Conservation (phyloP, 2,329 filamentous ascomycete genomes). For the Sporothrix pseudoabietina region DNA sequence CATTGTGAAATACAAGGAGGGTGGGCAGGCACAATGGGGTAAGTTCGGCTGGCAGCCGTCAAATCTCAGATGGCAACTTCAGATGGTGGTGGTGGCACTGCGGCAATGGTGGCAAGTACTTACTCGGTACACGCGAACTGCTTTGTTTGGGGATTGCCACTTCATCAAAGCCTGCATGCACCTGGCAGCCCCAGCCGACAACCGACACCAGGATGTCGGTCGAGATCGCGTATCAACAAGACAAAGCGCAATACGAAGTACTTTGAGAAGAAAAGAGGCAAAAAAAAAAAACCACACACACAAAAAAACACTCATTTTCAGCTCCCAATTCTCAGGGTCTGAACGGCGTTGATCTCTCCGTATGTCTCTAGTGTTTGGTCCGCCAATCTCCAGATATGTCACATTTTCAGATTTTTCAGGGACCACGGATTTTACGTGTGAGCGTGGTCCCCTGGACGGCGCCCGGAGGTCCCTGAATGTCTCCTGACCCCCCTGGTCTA, state of each 20-base stretch:
- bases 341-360: not conserved
- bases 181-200: not conserved
- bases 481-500: not conserved
- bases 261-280: not conserved
- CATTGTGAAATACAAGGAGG: too few relatives aligned
- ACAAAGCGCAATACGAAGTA: not conserved
- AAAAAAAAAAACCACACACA: not conserved
- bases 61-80: not conserved
- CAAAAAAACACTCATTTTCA: not conserved
- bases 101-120: too few relatives aligned
- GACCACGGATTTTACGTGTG: not conserved
- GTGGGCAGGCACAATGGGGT: too few relatives aligned
- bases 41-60: too few relatives aligned
- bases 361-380: not conserved
- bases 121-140: too few relatives aligned
- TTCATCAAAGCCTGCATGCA: not conserved
- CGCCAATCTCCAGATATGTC: not conserved
- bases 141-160: not conserved
- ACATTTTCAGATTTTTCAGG: not conserved
- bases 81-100: too few relatives aligned
- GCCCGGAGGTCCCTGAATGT: not conserved
- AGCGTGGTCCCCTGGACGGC: not conserved
- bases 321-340: not conserved
- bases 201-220: not conserved
- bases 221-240: not conserved